Evolutionary conservation across 768 basidiomycete species (phyloP).

Genomic region (Leccinum ochraceum): DNA sequence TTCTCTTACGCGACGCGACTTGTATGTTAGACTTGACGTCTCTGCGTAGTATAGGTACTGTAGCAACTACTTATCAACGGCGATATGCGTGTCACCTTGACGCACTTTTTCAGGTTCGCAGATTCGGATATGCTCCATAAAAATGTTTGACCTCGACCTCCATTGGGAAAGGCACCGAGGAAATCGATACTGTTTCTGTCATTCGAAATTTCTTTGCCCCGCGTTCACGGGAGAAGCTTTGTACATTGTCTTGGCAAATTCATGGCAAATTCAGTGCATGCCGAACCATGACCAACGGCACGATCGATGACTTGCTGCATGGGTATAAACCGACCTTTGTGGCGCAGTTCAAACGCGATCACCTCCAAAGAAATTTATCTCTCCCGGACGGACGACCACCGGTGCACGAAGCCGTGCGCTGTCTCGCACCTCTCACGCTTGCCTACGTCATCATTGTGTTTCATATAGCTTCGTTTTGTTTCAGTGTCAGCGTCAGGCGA

Average conservation of each 20-base stretch:
- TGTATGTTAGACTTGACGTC: neutral
- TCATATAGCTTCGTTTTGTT: constrained; percentile 1
- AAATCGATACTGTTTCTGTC: neutral
- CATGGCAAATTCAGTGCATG: constrained; percentile 2
- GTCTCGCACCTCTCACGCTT: constrained; percentile 16
- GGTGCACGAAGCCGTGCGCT: constrained; percentile 17
- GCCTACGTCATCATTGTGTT: constrained; percentile 11
- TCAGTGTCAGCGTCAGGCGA: neutral
- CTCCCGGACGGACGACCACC: constrained; percentile 13
- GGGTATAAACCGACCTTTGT: constrained; percentile 12
- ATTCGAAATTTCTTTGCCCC: constrained; percentile 7
- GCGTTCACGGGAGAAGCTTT: constrained; percentile 3
- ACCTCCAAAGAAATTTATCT: constrained; percentile 14
- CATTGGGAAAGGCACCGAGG: constrained; percentile 14
- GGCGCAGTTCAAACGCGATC: neutral
- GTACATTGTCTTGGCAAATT: constrained; percentile 8
- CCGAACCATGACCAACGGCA: neutral
- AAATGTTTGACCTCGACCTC: neutral
- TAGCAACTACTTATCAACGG: neutral
- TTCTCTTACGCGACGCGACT: neutral
- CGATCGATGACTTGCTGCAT: constrained; percentile 17
- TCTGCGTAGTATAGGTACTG: neutral
- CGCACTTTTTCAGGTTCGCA: neutral
- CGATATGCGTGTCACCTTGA: neutral
- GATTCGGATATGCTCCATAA: neutral